A percentile compares a stretch with the other conserved stretches of the same genome.
phyloP scores from a whole-genome alignment of 164 flowering plant species.

The Chloranthus sessilifolius region DNA sequence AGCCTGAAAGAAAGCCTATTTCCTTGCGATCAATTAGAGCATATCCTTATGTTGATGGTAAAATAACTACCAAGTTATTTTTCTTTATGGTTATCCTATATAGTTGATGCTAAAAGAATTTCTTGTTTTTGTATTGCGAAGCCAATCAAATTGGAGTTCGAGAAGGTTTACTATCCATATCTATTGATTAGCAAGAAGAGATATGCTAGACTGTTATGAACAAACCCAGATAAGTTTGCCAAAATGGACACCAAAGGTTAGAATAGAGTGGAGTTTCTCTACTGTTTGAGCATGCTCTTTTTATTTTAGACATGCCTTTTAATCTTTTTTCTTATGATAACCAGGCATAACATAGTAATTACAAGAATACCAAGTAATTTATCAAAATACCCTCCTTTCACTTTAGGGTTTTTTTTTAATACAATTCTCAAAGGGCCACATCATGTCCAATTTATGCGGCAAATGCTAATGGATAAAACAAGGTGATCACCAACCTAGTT shows the following conservation, averaged over 20 bases:
- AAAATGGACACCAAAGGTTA: slow-evolving; percentile 99
- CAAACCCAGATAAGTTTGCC: slow-evolving; percentile 86
- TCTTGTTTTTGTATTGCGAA: slow-evolving; percentile 25
- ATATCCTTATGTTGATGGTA: no score
- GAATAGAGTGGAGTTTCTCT: neutral
- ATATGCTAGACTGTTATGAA: slow-evolving; percentile 96
- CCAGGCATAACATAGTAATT: no score
- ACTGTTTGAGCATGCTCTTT: neutral
- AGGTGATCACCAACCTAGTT: no score
- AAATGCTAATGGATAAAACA: no score
- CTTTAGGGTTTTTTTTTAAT: no score
- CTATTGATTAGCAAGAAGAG: slow-evolving; percentile 95
- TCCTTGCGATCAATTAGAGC: no score
- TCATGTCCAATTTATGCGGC: no score
- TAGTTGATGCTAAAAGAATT: slow-evolving; percentile 1
- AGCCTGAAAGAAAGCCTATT: no score
- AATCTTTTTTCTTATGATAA: slow-evolving; percentile 7
- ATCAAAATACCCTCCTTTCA: no score
- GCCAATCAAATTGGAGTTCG: slow-evolving; percentile 99
- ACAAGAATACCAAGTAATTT: no score
- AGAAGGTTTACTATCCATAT: slow-evolving; percentile 96
- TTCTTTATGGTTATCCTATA: slow-evolving; percentile 1
- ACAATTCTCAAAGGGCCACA: no score
- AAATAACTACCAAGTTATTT: no score
- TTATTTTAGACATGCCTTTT: slow-evolving; percentile 2